These are phyloP conservation scores for Penicillium brevicompactum DNA, from an alignment of 2,329 filamentous ascomycete species.

Conservation along the genomic window DNA sequence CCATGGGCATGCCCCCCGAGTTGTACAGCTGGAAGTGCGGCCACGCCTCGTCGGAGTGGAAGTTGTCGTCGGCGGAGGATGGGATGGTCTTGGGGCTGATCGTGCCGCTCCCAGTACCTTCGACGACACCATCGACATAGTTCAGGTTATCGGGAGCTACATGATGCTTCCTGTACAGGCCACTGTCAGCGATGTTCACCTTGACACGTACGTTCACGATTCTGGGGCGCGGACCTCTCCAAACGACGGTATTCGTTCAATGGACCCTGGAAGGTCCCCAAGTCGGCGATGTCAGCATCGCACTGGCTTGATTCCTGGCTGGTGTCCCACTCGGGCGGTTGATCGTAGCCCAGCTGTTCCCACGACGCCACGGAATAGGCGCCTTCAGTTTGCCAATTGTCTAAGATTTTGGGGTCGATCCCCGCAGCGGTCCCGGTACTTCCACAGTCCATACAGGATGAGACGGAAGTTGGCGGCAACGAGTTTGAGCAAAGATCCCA, in stretches of 20 bases:
- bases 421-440: slow-evolving; percentile 40
- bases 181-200: slow-evolving; percentile 10
- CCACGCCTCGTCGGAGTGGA: slow-evolving; percentile 41
- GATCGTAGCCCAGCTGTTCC: slow-evolving; percentile 40
- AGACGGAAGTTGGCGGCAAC: slow-evolving; percentile 15
- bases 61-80: slow-evolving; percentile 41
- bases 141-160: slow-evolving; percentile 36
- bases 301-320: slow-evolving; percentile 43
- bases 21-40: slow-evolving; percentile 41
- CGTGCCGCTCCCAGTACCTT: slow-evolving; percentile 37
- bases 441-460: slow-evolving; percentile 42
- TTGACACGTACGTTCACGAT: not conserved
- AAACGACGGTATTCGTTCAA: slow-evolving; percentile 28
- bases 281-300: slow-evolving; percentile 38
- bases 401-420: slow-evolving; percentile 46
- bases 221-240: slow-evolving; percentile 29
- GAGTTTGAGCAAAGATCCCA: slow-evolving; percentile 27
- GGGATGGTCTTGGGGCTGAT: slow-evolving; percentile 41
- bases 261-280: slow-evolving; percentile 34
- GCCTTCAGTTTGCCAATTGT: slow-evolving; percentile 42
- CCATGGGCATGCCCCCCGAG: slow-evolving; percentile 35
- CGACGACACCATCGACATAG: slow-evolving; percentile 30
- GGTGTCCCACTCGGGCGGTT: slow-evolving; percentile 41
- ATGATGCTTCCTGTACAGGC: slow-evolving; percentile 33
- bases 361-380: slow-evolving; percentile 38